Conservation (phyloP, 2,329 filamentous ascomycete species). For the Hypocreales sp. region DNA sequence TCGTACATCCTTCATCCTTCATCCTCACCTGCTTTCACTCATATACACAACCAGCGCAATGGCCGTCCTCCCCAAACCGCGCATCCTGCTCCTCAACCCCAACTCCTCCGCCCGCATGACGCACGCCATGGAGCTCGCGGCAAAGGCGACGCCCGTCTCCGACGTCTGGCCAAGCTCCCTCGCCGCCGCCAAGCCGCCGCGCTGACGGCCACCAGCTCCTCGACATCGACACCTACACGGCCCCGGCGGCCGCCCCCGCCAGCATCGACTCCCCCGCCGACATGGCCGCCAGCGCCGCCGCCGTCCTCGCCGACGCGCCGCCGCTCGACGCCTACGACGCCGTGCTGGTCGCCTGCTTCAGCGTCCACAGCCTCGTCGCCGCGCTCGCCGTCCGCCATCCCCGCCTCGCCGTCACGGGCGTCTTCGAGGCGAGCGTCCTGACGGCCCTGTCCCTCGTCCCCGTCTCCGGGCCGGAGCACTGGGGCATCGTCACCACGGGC, state of each 20-base stretch:
- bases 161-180: slow-evolving; percentile 6
- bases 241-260: slow-evolving; percentile 41
- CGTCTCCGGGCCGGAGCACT: slow-evolving; percentile 27
- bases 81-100: slow-evolving; percentile 65
- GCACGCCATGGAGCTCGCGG: slow-evolving; percentile 32
- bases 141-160: slow-evolving; percentile 11
- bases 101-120: slow-evolving; percentile 67
- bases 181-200: neutral
- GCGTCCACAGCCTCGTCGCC: slow-evolving; percentile 61
- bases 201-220: slow-evolving; percentile 18
- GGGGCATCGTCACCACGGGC: slow-evolving; percentile 83
- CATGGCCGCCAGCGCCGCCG: slow-evolving; percentile 44
- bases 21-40: too few relatives aligned
- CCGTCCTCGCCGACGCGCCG: slow-evolving; percentile 37
- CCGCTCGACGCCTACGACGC: slow-evolving; percentile 43
- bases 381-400: slow-evolving; percentile 26
- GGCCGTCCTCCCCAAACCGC: too few relatives aligned
- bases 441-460: slow-evolving; percentile 37
- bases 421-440: slow-evolving; percentile 72
- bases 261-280: slow-evolving; percentile 69
- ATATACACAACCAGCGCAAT: too few relatives aligned
- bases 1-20: too few relatives aligned
- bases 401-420: slow-evolving; percentile 34
- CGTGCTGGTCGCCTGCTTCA: slow-evolving; percentile 83
- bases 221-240: slow-evolving; percentile 49